A percentile compares a stretch with the other conserved stretches of the same genome.
These are phyloP conservation scores for Tausonia pullulans DNA, from an alignment of 1,284 basidiomycete genomes.

Conservation along the genomic window DNA sequence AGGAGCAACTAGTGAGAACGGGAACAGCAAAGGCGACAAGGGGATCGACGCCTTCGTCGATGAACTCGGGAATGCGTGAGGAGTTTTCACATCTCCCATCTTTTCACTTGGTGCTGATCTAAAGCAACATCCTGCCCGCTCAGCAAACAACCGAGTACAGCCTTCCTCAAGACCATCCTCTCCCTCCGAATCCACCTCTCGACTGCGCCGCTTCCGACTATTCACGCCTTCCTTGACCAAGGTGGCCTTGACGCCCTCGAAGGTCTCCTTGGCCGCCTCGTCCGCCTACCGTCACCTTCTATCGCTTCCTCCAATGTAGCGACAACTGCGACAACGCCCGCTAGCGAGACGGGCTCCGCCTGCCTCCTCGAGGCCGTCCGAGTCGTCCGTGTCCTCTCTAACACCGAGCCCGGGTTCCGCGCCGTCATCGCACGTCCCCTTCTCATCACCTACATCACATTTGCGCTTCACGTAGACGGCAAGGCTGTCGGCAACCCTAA, in stretches of 20 bases:
- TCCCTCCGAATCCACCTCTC: slow-evolving; percentile 75
- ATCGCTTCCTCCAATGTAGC: too few relatives aligned
- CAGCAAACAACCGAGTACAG: slow-evolving; percentile 44
- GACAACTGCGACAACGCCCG: too few relatives aligned
- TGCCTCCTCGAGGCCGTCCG: slow-evolving; percentile 63
- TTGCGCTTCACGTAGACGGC: slow-evolving; percentile 44
- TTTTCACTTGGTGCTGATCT: too few relatives aligned
- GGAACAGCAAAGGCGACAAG: too few relatives aligned
- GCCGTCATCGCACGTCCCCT: slow-evolving; percentile 38
- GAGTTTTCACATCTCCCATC: too few relatives aligned
- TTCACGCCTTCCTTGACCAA: slow-evolving; percentile 57
- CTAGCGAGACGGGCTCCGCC: slow-evolving; percentile 22
- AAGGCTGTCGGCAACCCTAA: slow-evolving; percentile 33
- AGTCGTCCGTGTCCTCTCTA: slow-evolving; percentile 68
- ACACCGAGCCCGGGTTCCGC: slow-evolving; percentile 45
- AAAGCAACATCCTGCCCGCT: background rate
- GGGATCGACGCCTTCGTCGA: too few relatives aligned
- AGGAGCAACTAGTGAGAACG: too few relatives aligned
- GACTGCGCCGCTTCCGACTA: slow-evolving; percentile 66
- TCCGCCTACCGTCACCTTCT: slow-evolving; percentile 36
- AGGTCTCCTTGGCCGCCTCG: slow-evolving; percentile 47
- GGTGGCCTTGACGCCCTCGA: slow-evolving; percentile 58
- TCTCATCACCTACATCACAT: slow-evolving; percentile 61
- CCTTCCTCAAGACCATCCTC: slow-evolving; percentile 65
- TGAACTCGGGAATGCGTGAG: too few relatives aligned